A percentile compares a stretch with the other conserved stretches of the same genome.
Evolutionary conservation across 768 basidiomycete species (phyloP).

Genomic region (Rickenella mellea): DNA sequence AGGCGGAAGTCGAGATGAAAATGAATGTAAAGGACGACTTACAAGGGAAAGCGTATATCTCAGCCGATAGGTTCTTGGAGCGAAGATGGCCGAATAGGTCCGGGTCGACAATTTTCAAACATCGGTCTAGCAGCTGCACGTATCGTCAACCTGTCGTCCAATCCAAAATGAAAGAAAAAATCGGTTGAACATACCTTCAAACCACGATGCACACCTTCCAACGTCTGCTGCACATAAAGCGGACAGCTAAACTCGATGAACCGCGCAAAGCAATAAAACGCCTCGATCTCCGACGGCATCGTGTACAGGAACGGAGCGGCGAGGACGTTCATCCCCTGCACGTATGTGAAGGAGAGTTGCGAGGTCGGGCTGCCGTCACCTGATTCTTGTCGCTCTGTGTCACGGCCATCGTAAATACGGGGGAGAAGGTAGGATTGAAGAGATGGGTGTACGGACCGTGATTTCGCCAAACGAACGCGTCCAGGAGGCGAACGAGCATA

Average conservation of each 20-base stretch:
- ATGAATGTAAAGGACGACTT: constrained; percentile 21
- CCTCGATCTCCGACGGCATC: constrained; percentile 96
- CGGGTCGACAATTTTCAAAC: constrained; percentile 84
- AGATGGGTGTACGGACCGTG: constrained; percentile 42
- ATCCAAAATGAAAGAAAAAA: not conserved
- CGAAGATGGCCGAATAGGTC: constrained; percentile 75
- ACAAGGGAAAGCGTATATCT: constrained; percentile 98
- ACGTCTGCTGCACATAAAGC: constrained; percentile 91
- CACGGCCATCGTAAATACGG: not conserved
- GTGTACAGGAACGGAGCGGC: constrained; percentile 97
- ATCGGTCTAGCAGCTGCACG: constrained; percentile 79
- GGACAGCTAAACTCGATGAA: constrained; percentile 96
- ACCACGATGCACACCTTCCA: constrained; percentile 92
- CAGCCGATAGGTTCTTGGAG: constrained; percentile 87
- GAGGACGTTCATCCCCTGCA: constrained; percentile 99
- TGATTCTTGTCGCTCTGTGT: constrained; percentile 58
- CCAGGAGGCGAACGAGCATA: constrained; percentile 91
- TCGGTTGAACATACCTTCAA: constrained; percentile 54
- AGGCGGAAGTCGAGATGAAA: not conserved
- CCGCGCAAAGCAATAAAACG: constrained; percentile 91
- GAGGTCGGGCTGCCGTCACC: constrained; percentile 24
- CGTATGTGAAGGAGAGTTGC: constrained; percentile 88
- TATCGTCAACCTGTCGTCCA: not conserved
- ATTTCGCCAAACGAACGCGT: constrained; percentile 97
- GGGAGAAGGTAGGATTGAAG: not conserved